Evolutionary conservation across 1,284 basidiomycete genomes (phyloP).

Genomic region (Tylopilus sp.): DNA sequence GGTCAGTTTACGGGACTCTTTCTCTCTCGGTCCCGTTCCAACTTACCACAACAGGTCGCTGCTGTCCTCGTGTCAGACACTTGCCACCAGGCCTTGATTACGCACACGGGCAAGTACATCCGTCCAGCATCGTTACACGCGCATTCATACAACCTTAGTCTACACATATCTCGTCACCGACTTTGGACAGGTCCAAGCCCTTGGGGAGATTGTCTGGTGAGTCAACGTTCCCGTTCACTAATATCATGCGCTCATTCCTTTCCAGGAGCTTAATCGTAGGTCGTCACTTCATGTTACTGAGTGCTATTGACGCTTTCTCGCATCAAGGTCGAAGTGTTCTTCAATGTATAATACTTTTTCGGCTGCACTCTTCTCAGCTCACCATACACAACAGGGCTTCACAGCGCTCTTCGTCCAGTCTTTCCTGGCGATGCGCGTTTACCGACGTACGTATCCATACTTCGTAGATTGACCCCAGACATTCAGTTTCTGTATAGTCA

Average conservation of each 20-base stretch:
- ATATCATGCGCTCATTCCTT: not conserved
- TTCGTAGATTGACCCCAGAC: not conserved
- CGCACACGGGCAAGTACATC: slow-evolving; percentile 44
- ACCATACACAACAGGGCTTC: slow-evolving; percentile 25
- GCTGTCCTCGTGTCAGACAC: slow-evolving; percentile 50
- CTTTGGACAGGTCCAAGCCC: slow-evolving; percentile 28
- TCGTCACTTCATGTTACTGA: not conserved
- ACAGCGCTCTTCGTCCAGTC: slow-evolving; percentile 39
- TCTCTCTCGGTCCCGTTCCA: not conserved
- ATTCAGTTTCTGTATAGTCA: slow-evolving; percentile 20
- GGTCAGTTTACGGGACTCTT: slow-evolving; percentile 26
- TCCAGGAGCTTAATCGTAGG: slow-evolving; percentile 49
- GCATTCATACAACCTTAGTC: slow-evolving; percentile 33
- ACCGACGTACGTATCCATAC: slow-evolving; percentile 22
- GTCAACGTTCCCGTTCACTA: slow-evolving; percentile 8
- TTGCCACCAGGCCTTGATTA: slow-evolving; percentile 53
- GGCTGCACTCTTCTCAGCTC: not conserved
- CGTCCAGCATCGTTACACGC: not conserved
- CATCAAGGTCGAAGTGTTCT: slow-evolving; percentile 37
- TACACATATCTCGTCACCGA: slow-evolving; percentile 44
- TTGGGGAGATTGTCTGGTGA: slow-evolving; percentile 47
- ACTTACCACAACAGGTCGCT: slow-evolving; percentile 38
- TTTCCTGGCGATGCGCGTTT: slow-evolving; percentile 34
- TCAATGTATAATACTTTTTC: slow-evolving; percentile 28
- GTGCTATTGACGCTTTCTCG: slow-evolving; percentile 2